Conservation (phyloP, 345 rosid genomes). For the Rhodamnia argentea region DNA sequence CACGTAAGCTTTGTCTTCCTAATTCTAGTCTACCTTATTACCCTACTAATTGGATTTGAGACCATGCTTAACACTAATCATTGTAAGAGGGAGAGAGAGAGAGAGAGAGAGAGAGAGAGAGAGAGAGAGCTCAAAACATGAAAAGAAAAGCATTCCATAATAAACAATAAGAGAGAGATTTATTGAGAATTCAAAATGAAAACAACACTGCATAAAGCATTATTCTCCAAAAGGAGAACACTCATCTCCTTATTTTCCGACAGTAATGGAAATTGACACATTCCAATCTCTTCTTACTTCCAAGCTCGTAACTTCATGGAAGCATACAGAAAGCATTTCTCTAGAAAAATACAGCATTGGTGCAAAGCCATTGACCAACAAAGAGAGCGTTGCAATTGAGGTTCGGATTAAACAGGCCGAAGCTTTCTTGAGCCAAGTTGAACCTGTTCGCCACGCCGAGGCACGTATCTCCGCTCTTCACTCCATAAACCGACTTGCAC, state of each 20-base stretch:
- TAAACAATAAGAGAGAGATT: background rate
- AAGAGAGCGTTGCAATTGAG: background rate
- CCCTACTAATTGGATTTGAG: background rate
- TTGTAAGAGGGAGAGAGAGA: background rate
- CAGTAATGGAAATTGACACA: background rate
- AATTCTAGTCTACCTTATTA: background rate
- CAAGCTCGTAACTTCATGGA: background rate
- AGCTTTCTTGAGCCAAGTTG: background rate
- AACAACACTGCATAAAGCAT: background rate
- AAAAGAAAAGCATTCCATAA: background rate
- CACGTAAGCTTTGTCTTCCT: background rate
- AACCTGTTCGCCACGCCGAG: background rate
- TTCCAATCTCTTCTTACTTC: background rate
- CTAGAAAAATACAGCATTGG: background rate
- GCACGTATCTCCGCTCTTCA: conserved; percentile 1
- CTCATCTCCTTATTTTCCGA: background rate
- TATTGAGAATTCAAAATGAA: background rate
- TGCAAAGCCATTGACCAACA: background rate
- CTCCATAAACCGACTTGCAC: background rate
- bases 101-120: background rate
- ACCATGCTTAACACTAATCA: background rate
- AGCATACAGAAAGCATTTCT: background rate
- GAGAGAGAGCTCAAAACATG: background rate
- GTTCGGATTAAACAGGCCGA: conserved; percentile 1
- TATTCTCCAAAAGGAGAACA: background rate